These are phyloP conservation scores for Lactifluus rugatus DNA, from an alignment of 768 basidiomycete species.

Conservation along the genomic window DNA sequence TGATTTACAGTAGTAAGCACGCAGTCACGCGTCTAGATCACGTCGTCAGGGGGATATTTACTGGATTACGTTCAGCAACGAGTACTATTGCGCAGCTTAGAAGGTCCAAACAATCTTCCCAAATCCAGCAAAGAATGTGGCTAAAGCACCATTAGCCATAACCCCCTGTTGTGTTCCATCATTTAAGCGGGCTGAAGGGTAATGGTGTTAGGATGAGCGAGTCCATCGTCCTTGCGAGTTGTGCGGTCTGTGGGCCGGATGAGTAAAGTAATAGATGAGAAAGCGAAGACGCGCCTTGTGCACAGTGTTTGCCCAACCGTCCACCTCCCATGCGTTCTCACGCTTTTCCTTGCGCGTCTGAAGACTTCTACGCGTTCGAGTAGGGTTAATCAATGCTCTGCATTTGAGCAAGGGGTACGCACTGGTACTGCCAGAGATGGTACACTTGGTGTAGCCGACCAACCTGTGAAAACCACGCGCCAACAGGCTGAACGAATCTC, in stretches of 20 bases:
- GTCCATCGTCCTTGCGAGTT: slow-evolving; percentile 81
- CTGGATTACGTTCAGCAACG: background rate
- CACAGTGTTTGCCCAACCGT: slow-evolving; percentile 93
- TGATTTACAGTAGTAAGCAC: too few relatives aligned
- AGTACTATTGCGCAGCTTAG: background rate
- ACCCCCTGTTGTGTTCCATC: slow-evolving; percentile 73
- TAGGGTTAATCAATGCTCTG: background rate
- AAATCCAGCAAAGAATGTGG: slow-evolving; percentile 75
- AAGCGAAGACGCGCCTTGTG: slow-evolving; percentile 51
- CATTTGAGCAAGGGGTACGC: slow-evolving; percentile 11
- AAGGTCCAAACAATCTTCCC: slow-evolving; percentile 37
- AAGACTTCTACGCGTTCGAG: slow-evolving; percentile 41
- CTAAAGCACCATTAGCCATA: slow-evolving; percentile 91
- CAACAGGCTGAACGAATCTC: slow-evolving; percentile 76
- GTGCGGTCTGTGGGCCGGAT: slow-evolving; percentile 58
- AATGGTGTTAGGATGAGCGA: slow-evolving; percentile 73
- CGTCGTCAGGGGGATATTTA: background rate
- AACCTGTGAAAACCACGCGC: slow-evolving; percentile 88
- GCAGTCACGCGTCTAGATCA: too few relatives aligned
- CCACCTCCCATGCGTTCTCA: slow-evolving; percentile 88
- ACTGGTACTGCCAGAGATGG: slow-evolving; percentile 98
- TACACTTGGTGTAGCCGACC: slow-evolving; percentile 83
- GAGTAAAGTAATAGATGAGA: background rate
- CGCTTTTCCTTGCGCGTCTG: slow-evolving; percentile 74
- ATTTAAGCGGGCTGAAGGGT: slow-evolving; percentile 81